Conservation (phyloP, 768 basidiomycete species). For the Russula sp. region DNA sequence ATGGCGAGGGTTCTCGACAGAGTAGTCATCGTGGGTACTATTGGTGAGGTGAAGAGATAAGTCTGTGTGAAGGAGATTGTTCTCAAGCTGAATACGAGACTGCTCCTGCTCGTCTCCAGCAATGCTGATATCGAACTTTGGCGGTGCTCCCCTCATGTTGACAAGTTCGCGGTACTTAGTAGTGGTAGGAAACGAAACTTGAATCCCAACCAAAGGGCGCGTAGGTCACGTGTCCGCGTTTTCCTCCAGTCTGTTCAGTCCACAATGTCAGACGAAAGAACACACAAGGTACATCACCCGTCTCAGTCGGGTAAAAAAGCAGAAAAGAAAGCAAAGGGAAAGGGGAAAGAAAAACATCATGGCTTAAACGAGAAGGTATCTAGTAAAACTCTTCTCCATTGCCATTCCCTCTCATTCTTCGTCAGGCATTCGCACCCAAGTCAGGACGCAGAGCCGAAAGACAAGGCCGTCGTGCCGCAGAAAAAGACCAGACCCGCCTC, state of each 20-base stretch:
- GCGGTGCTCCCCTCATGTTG: conserved; percentile 14
- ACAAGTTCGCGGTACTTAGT: neutral
- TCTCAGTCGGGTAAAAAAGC: conserved; percentile 65
- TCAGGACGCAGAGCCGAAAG: conserved; percentile 86
- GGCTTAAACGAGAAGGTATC: conserved; percentile 88
- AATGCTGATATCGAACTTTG: conserved; percentile 46
- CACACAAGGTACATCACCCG: conserved; percentile 79
- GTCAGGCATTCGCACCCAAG: conserved; percentile 85
- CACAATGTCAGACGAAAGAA: conserved; percentile 46
- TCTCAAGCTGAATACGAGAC: conserved; percentile 70
- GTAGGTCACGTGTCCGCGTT: conserved; percentile 19
- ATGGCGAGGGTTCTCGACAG: conserved; percentile 69
- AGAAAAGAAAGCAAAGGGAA: conserved; percentile 69
- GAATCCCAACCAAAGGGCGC: conserved; percentile 10
- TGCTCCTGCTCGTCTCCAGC: conserved; percentile 70
- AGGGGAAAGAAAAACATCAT: conserved; percentile 54
- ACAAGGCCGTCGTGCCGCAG: conserved; percentile 85
- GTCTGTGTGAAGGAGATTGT: conserved; percentile 68
- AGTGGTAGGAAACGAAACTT: too few species aligned
- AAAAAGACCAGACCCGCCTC: conserved; percentile 88
- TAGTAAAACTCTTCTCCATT: neutral
- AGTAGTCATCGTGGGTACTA: conserved; percentile 34
- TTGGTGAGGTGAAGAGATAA: conserved; percentile 67
- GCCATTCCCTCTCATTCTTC: neutral
- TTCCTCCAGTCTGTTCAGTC: neutral